phyloP scores from a whole-genome alignment of 2,329 filamentous ascomycete species.

The Dothideomycetes sp. region DNA sequence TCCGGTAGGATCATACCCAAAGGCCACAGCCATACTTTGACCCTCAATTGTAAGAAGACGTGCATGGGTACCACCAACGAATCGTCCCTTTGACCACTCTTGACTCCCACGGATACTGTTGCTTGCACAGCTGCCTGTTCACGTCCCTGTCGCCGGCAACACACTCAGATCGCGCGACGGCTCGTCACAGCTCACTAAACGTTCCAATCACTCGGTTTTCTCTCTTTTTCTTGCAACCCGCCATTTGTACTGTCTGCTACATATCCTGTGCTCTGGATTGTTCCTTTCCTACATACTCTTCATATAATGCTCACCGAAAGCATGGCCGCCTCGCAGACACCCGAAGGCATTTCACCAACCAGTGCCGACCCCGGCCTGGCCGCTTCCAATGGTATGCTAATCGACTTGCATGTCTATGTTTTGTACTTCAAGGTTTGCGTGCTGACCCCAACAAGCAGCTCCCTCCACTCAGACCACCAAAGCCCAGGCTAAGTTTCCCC shows the following conservation, averaged over 20 bases:
- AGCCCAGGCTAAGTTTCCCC: conserved; percentile 47
- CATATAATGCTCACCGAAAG: conserved; percentile 3
- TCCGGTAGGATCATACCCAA: no score
- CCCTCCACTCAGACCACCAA: conserved; percentile 1
- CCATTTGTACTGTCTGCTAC: no score
- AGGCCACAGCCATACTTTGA: no score
- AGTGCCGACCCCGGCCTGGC: conserved; percentile 1
- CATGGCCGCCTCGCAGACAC: background rate
- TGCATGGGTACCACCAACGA: background rate
- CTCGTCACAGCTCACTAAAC: no score
- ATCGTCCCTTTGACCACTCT: background rate
- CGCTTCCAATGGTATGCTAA: background rate
- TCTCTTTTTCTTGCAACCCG: no score
- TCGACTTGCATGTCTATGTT: no score
- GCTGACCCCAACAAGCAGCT: conserved; percentile 3
- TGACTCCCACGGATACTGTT: background rate
- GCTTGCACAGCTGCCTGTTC: background rate
- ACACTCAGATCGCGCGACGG: no score
- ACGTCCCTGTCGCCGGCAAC: background rate
- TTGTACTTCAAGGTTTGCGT: no score
- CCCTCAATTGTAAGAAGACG: background rate
- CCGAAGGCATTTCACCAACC: conserved; percentile 2
- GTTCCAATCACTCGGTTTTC: conserved; percentile 1
- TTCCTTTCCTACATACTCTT: no score
- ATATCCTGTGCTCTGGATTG: no score